Evolutionary conservation across 169 alveolate species (phyloP).

Genomic region (Eimeria sp.): DNA sequence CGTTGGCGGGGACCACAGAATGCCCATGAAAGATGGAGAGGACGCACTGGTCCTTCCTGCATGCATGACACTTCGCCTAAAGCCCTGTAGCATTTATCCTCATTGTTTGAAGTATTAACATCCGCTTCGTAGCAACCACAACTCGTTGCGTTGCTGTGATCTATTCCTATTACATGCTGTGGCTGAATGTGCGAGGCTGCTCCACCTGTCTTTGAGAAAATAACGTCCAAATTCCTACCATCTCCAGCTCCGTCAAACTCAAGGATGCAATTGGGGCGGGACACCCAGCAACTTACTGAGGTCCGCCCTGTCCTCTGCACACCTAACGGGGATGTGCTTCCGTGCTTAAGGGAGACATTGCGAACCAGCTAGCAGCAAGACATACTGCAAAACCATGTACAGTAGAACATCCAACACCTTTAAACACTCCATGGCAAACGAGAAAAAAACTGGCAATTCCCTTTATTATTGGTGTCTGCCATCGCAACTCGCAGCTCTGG

Average conservation of each 20-base stretch:
- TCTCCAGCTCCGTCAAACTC: background rate
- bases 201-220: background rate
- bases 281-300: background rate
- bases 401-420: background rate
- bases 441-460: background rate
- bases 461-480: background rate
- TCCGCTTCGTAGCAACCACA: background rate
- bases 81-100: too few species aligned
- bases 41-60: too few species aligned
- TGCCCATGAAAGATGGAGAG: too few species aligned
- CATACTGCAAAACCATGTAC: background rate
- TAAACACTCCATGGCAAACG: background rate
- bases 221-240: background rate
- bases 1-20: background rate
- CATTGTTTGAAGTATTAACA: background rate
- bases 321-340: background rate
- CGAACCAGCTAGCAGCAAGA: too few species aligned
- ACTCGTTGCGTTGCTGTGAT: too few species aligned
- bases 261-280: background rate
- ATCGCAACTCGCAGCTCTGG: background rate
- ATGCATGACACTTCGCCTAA: too few species aligned
- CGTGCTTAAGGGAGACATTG: background rate
- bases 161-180: too few species aligned
- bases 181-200: background rate
- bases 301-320: background rate